phyloP scores from a whole-genome alignment of 2,329 filamentous ascomycete genomes.

The Epichloe scottii region DNA sequence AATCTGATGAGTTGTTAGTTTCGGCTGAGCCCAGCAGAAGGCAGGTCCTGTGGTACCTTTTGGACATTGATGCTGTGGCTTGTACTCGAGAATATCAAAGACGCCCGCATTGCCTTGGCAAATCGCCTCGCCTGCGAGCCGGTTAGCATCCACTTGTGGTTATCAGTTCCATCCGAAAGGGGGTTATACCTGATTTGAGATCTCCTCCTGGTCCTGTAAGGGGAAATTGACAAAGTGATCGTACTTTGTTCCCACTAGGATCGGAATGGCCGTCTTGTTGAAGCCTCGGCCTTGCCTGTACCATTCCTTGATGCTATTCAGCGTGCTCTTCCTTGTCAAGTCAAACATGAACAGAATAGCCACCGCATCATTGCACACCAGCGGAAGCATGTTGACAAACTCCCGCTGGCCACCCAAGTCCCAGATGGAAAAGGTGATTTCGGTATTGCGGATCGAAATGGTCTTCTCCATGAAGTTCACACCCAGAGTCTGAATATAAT shows the following conservation, averaged over 20 bases:
- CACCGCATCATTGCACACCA: slow-evolving; percentile 98
- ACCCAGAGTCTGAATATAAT: slow-evolving; percentile 96
- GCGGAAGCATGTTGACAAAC: slow-evolving; percentile 97
- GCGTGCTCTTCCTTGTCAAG: slow-evolving; percentile 89
- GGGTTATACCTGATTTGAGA: slow-evolving; percentile 72
- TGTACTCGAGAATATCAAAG: slow-evolving; percentile 95
- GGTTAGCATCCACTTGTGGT: neutral
- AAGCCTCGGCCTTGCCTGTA: slow-evolving; percentile 95
- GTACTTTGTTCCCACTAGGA: slow-evolving; percentile 94
- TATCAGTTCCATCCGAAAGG: neutral
- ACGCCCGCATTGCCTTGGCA: slow-evolving; percentile 95
- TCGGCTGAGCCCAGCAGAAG: neutral
- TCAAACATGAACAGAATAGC: slow-evolving; percentile 99
- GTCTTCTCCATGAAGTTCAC: slow-evolving; percentile 99
- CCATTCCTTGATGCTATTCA: slow-evolving; percentile 99
- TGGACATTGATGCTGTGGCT: slow-evolving; percentile 99
- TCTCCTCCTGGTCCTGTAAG: slow-evolving; percentile 94
- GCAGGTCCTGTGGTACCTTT: slow-evolving; percentile 45
- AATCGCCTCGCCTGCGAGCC: slow-evolving; percentile 68
- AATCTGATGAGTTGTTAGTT: slow-evolving; percentile 46
- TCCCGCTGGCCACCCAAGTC: slow-evolving; percentile 95
- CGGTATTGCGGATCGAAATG: slow-evolving; percentile 96
- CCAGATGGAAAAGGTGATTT: slow-evolving; percentile 99
- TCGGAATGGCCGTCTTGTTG: slow-evolving; percentile 99
- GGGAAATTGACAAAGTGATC: slow-evolving; percentile 99